Conservation (phyloP, 768 basidiomycete species). For the Tremella mesenterica region DNA sequence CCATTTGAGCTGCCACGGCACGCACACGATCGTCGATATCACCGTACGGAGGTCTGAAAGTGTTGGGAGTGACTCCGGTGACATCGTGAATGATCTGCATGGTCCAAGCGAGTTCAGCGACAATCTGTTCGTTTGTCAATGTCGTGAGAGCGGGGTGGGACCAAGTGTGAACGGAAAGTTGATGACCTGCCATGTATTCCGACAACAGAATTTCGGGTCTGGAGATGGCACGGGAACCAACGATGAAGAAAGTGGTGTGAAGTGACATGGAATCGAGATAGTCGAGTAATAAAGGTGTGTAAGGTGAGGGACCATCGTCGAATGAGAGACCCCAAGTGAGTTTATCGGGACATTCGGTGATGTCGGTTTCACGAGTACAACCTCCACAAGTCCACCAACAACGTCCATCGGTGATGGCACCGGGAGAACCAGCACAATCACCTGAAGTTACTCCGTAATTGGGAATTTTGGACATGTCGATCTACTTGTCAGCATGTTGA, state of each 20-base stretch:
- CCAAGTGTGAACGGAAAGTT: slow-evolving; percentile 84
- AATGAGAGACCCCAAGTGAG: slow-evolving; percentile 52
- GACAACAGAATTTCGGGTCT: slow-evolving; percentile 61
- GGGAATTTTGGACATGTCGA: slow-evolving; percentile 34
- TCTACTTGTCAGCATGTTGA: slow-evolving; percentile 5
- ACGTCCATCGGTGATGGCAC: slow-evolving; percentile 52
- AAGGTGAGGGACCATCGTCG: slow-evolving; percentile 67
- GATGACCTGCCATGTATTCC: slow-evolving; percentile 70
- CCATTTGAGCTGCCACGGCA: slow-evolving; percentile 73
- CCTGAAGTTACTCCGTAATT: slow-evolving; percentile 31
- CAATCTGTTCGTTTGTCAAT: slow-evolving; percentile 66
- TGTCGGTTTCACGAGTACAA: slow-evolving; percentile 59
- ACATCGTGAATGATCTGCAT: slow-evolving; percentile 77
- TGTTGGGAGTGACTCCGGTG: slow-evolving; percentile 60
- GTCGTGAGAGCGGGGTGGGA: slow-evolving; percentile 69
- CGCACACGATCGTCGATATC: slow-evolving; percentile 71
- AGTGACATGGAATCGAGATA: slow-evolving; percentile 60
- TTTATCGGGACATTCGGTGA: slow-evolving; percentile 65
- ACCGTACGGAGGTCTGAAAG: slow-evolving; percentile 66
- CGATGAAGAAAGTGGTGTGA: slow-evolving; percentile 77
- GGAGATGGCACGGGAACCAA: slow-evolving; percentile 72
- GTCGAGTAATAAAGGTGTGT: slow-evolving; percentile 63
- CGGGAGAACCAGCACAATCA: slow-evolving; percentile 55
- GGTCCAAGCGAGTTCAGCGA: slow-evolving; percentile 82
- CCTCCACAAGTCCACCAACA: slow-evolving; percentile 80